Conservation (phyloP, 495 filamentous ascomycete genomes). For the Aspergillus kassunensis region DNA sequence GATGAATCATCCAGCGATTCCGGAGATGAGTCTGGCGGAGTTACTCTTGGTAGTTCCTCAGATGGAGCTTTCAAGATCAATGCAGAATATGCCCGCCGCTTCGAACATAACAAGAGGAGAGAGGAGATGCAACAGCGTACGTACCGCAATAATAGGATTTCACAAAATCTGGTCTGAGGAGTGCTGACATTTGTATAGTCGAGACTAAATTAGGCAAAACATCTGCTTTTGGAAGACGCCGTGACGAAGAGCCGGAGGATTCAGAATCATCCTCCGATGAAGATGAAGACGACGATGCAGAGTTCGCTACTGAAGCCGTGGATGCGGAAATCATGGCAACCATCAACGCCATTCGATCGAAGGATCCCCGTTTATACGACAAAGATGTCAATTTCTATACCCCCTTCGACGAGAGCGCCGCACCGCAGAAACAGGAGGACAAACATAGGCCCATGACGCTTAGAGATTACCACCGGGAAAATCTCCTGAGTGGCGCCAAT, state of each 20-base stretch:
- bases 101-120: conserved; percentile 95
- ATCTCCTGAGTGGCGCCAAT: conserved; percentile 62
- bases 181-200: conserved; percentile 45
- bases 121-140: conserved; percentile 80
- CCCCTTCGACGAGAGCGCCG: conserved; percentile 50
- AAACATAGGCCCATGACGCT: conserved; percentile 83
- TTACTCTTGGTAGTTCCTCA: conserved; percentile 30
- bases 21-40: conserved; percentile 48
- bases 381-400: conserved; percentile 70
- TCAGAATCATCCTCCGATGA: conserved; percentile 52
- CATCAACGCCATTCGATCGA: conserved; percentile 77
- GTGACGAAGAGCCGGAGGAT: conserved; percentile 17
- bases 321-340: conserved; percentile 85
- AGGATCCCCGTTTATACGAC: conserved; percentile 89
- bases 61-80: conserved; percentile 71
- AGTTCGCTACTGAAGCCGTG: conserved; percentile 73
- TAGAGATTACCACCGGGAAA: conserved; percentile 84
- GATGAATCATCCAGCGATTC: conserved; percentile 55
- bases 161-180: background rate
- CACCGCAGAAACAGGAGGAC: conserved; percentile 37
- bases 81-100: conserved; percentile 79
- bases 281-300: conserved; percentile 79
- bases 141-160: conserved; percentile 24
- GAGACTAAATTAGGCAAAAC: conserved; percentile 77
- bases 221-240: conserved; percentile 29